Evolutionary conservation across 1,284 basidiomycete genomes (phyloP).

Genomic region (Grifola frondosa): DNA sequence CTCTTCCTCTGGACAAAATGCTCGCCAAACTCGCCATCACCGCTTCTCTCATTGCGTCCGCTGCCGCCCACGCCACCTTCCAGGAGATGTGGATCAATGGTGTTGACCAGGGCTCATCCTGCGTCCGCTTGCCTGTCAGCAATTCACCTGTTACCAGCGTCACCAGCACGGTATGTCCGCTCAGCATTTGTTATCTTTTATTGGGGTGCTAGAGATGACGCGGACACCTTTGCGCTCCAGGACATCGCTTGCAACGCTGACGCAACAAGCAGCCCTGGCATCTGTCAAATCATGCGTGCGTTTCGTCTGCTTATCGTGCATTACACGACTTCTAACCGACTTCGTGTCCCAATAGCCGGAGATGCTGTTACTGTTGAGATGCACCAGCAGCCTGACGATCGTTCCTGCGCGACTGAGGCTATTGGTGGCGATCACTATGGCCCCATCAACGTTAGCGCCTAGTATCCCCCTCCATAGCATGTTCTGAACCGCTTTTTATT

Average conservation of each 20-base stretch:
- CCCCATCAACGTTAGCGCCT: slow-evolving; percentile 36
- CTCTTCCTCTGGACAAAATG: too few relatives aligned
- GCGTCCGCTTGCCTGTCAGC: slow-evolving; percentile 43
- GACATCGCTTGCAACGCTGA: slow-evolving; percentile 49
- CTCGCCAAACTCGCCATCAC: slow-evolving; percentile 31
- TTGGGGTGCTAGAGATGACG: neutral
- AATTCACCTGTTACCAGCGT: slow-evolving; percentile 49
- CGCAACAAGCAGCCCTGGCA: slow-evolving; percentile 32
- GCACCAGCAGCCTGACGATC: slow-evolving; percentile 51
- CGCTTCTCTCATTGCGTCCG: slow-evolving; percentile 39
- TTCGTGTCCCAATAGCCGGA: slow-evolving; percentile 36
- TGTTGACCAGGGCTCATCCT: slow-evolving; percentile 47
- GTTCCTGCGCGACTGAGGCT: slow-evolving; percentile 47
- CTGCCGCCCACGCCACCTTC: slow-evolving; percentile 50
- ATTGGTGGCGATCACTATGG: slow-evolving; percentile 49
- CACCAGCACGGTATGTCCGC: slow-evolving; percentile 32
- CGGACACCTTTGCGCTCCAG: slow-evolving; percentile 22
- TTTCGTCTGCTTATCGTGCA: slow-evolving; percentile 2
- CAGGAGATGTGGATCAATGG: slow-evolving; percentile 54
- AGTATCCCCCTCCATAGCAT: neutral
- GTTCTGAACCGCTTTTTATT: too few relatives aligned
- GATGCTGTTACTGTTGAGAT: slow-evolving; percentile 51
- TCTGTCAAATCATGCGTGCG: slow-evolving; percentile 44
- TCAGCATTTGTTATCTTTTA: neutral
- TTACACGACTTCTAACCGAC: neutral